Conservation (phyloP, 2,329 filamentous ascomycete genomes). For the Daldinia sp. region DNA sequence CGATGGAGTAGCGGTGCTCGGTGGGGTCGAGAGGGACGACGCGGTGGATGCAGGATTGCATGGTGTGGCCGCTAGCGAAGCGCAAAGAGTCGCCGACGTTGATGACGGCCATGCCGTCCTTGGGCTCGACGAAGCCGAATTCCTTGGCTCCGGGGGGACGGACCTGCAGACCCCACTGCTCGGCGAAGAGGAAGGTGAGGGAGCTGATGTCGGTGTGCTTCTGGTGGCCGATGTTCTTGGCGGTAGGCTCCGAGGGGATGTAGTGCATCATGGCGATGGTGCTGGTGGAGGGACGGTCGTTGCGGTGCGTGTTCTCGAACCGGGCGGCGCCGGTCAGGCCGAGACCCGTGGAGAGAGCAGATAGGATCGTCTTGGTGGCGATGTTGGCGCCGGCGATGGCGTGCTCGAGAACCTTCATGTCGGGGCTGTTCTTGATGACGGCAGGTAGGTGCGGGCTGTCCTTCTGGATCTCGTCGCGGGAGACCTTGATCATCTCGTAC, state of each 20-base stretch:
- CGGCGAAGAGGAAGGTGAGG: slow-evolving; percentile 63
- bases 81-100: slow-evolving; percentile 68
- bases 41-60: slow-evolving; percentile 66
- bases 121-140: slow-evolving; percentile 63
- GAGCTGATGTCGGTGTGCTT: slow-evolving; percentile 66
- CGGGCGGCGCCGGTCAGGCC: slow-evolving; percentile 55
- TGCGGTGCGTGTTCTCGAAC: slow-evolving; percentile 61
- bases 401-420: slow-evolving; percentile 58
- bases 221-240: slow-evolving; percentile 60
- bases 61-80: slow-evolving; percentile 60
- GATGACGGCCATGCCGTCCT: slow-evolving; percentile 60
- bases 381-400: slow-evolving; percentile 60
- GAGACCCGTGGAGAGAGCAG: slow-evolving; percentile 58
- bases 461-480: slow-evolving; percentile 59
- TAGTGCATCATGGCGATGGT: slow-evolving; percentile 66
- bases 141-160: slow-evolving; percentile 57
- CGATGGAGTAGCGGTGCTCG: slow-evolving; percentile 66
- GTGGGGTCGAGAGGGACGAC: slow-evolving; percentile 61
- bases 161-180: slow-evolving; percentile 66
- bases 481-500: slow-evolving; percentile 63
- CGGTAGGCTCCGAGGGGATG: slow-evolving; percentile 54
- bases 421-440: slow-evolving; percentile 57
- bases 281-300: slow-evolving; percentile 57
- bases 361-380: slow-evolving; percentile 59
- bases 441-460: slow-evolving; percentile 56